Evolutionary conservation across 345 rosid species (phyloP), one percentile per base, ranked within the genome.

Genomic region (Conringia planisiliqua): DNA sequence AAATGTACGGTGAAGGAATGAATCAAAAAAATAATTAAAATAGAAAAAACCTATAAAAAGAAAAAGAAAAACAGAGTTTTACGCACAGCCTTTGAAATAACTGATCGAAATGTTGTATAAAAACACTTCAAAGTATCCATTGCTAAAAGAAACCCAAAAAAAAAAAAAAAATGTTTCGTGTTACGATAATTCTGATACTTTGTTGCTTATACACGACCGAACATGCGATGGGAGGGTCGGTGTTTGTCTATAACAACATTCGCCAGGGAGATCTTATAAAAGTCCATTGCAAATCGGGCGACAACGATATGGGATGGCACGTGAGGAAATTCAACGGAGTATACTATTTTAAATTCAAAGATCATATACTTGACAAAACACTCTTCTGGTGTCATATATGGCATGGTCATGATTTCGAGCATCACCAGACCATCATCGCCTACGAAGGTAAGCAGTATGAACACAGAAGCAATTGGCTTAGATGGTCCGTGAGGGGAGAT

Each of bases 211-310:
- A 24, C 40, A 17, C n/a, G n/a, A n/a, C 58, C 8, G 20, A 65
- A 65, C 29, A 65, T 35, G 66, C 47, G 14, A 26, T 3, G 14
- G 66, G 77, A 55, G 71, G 59, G 9, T 55, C 71, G 47, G 14
- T 66, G 7, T 33, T 56, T 24, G 36, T 73, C 7, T 73, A 55
- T 5, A 66, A 74, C 72, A 36, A 74, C 9, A 7, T 66, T 16
- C 4, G 9, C 0, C 1, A 22, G 1, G 6, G 14, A n/a, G 14
- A 11, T n/a, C 13, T 33, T 3, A 3, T 57, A 12, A 56, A 57
- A 43, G 10, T 66, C 1, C 29, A 35, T 33, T 74, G 72, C 66
- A 74, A 33, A 73, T 73, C 78, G 0, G n/a, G 11, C 12, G 40
- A 73, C 20, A 3, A 0, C 10, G 5, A 9, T 22, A 3, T 7